Evolutionary conservation across 2,329 filamentous ascomycete genomes (phyloP), one percentile per base, ranked within the genome.

Genomic region (Pseudopyrenochaeta lycopersici): DNA sequence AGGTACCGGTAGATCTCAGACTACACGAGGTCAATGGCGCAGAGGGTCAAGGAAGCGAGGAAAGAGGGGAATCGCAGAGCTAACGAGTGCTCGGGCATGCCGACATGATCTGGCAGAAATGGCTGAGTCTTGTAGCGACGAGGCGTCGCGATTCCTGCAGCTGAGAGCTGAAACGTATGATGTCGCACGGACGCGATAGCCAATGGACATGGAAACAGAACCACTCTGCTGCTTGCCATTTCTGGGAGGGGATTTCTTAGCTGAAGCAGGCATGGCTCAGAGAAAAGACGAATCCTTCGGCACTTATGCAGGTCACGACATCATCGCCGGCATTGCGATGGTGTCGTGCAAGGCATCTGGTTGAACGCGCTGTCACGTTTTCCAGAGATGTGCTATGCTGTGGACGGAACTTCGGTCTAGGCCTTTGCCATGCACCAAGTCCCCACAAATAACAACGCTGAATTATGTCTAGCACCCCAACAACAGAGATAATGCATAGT

Each of bases 131-230:
- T 57, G 55, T 62, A 58, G 56, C 54, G 45, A 61, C 48, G 41
- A 54, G 60, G 57, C 58, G 54, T 63, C 63, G 54, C 42, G 52
- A 43, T n/a, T 32, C 42, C 35, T 60, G 56, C 62, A 57, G 12
- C 23, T 27, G 23, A 15, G 5, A 39, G 56, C 55, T 68, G 68
- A 71, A 70, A 71, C 68, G 56, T 48, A 59, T 45, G 31, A 27
- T 54, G 64, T 68, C 54, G 66, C 67, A 70, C 64, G 63, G 66
- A 69, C 67, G 47, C 44, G 44, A 40, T 30, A 35, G 46, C 58
- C 54, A 41, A 49, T 23, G 38, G 41, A 40, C 33, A 40, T 23
- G 18, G 54, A 40, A 44, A 54, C 43, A 9, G 30, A 15, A 18
- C 40, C 40, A 30, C n/a, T 42, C 23, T 18, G 43, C 31, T 17